These are phyloP conservation scores for Astragalus glycyphyllos DNA, from an alignment of 306 rosid species.

Conservation along the genomic window DNA sequence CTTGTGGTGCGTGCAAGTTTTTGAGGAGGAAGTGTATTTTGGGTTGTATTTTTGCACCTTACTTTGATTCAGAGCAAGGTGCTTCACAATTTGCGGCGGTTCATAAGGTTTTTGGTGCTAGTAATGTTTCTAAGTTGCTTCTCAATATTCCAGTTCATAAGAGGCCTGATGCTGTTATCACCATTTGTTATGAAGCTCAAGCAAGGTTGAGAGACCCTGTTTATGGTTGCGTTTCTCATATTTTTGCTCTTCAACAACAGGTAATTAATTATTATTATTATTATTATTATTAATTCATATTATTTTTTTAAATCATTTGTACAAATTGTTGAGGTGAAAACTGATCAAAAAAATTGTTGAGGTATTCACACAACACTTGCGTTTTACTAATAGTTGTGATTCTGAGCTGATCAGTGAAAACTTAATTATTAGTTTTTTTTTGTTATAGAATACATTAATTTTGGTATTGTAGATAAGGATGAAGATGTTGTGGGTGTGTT, in stretches of 20 bases:
- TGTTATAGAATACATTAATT: background rate
- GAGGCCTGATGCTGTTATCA: constrained; percentile 85
- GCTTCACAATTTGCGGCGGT: constrained; percentile 91
- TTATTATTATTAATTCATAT: no score
- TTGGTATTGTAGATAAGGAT: constrained; percentile 45
- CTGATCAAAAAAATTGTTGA: no score
- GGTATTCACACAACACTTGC: no score
- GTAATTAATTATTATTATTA: constrained; percentile 41
- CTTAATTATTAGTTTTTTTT: background rate
- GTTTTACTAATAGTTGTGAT: no score
- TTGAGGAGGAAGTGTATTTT: constrained; percentile 78
- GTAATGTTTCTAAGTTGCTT: constrained; percentile 90
- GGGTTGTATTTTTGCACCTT: constrained; percentile 90
- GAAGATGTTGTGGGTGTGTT: constrained; percentile 28
- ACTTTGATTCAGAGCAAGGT: constrained; percentile 93
- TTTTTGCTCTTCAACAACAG: constrained; percentile 95
- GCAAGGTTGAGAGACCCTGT: constrained; percentile 89
- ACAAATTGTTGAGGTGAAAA: no score
- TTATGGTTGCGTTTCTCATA: constrained; percentile 93
- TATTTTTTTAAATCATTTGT: no score
- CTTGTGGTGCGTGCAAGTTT: constrained; percentile 96
- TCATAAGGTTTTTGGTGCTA: constrained; percentile 94
- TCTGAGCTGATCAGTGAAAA: background rate
- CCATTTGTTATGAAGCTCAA: constrained; percentile 91
- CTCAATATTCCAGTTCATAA: constrained; percentile 72